Percentiles rank a stretch among this genome's conserved stretches.
Conservation (phyloP, 2,329 filamentous ascomycete species). For the Cladosporium sp. region DNA sequence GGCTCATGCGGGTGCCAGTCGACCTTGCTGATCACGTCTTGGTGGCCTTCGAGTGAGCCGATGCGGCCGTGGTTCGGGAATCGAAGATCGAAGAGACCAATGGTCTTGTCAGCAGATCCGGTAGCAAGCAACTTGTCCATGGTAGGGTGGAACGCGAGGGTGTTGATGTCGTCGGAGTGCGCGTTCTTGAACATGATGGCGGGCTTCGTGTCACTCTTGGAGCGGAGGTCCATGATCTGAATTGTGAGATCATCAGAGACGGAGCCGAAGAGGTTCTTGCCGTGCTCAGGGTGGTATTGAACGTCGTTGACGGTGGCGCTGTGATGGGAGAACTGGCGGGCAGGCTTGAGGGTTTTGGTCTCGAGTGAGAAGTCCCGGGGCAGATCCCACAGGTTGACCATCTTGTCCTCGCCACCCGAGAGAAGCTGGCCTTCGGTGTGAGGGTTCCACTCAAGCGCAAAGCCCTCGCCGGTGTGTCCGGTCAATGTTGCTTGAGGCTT, state of each 20-base stretch:
- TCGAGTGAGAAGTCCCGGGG: constrained; percentile 64
- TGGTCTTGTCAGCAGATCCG: constrained; percentile 90
- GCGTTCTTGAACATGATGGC: constrained; percentile 66
- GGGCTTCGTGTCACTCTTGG: constrained; percentile 49
- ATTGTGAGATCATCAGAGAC: constrained; percentile 94
- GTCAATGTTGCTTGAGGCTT: constrained; percentile 80
- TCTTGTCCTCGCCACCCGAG: constrained; percentile 88
- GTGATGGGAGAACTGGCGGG: constrained; percentile 80
- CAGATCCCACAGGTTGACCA: constrained; percentile 89
- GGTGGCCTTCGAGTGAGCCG: constrained; percentile 84
- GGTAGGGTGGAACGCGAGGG: constrained; percentile 88
- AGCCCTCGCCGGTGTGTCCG: constrained; percentile 85
- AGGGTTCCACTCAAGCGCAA: constrained; percentile 89
- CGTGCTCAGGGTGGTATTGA: constrained; percentile 83
- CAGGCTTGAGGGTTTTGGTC: constrained; percentile 66
- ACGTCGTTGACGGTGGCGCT: constrained; percentile 93
- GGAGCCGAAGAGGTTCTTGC: constrained; percentile 76
- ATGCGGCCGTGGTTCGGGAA: constrained; percentile 67
- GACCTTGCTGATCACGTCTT: constrained; percentile 83
- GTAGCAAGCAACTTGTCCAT: constrained; percentile 90
- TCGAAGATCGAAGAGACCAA: constrained; percentile 91
- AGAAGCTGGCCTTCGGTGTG: constrained; percentile 76
- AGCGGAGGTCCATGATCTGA: constrained; percentile 83
- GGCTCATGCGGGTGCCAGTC: constrained; percentile 93
- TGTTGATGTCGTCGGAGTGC: constrained; percentile 90